Conservation (phyloP, 2,329 filamentous ascomycete species). For the Ilyonectria mors-panacis region DNA sequence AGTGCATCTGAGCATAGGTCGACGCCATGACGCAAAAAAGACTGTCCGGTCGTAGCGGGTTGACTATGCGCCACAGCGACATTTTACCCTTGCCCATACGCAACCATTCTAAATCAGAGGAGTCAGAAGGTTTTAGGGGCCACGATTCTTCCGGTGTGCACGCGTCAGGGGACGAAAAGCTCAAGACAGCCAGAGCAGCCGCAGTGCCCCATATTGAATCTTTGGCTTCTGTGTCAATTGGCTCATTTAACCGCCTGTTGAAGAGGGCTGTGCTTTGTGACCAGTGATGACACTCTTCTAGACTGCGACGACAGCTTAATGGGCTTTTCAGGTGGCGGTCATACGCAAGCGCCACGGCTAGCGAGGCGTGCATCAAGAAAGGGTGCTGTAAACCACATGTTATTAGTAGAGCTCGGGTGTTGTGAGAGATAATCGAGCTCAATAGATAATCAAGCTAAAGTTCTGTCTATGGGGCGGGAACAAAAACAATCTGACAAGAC, state of each 20-base stretch:
- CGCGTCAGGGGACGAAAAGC: slow-evolving; percentile 58
- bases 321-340: slow-evolving; percentile 52
- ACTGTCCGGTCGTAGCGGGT: slow-evolving; percentile 55
- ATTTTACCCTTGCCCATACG: slow-evolving; percentile 54
- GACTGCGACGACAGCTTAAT: slow-evolving; percentile 40
- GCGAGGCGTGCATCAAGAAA: slow-evolving; percentile 62
- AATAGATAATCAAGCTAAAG: neutral
- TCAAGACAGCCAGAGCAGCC: slow-evolving; percentile 57
- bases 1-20: slow-evolving; percentile 55
- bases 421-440: neutral
- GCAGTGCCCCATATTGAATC: slow-evolving; percentile 65
- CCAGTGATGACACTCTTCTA: slow-evolving; percentile 61
- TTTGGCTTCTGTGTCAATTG: slow-evolving; percentile 54
- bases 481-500: slow-evolving; percentile 30
- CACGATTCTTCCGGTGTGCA: slow-evolving; percentile 50
- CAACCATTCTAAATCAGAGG: slow-evolving; percentile 54
- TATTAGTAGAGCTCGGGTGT: neutral
- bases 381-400: slow-evolving; percentile 52
- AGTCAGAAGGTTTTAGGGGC: slow-evolving; percentile 48
- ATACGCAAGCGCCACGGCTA: slow-evolving; percentile 60
- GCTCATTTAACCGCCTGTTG: slow-evolving; percentile 53
- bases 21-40: slow-evolving; percentile 52
- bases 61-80: slow-evolving; percentile 52
- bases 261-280: slow-evolving; percentile 59
- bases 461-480: neutral